phyloP scores from a whole-genome alignment of 163 green algal species.

The Picocystis sp. region DNA sequence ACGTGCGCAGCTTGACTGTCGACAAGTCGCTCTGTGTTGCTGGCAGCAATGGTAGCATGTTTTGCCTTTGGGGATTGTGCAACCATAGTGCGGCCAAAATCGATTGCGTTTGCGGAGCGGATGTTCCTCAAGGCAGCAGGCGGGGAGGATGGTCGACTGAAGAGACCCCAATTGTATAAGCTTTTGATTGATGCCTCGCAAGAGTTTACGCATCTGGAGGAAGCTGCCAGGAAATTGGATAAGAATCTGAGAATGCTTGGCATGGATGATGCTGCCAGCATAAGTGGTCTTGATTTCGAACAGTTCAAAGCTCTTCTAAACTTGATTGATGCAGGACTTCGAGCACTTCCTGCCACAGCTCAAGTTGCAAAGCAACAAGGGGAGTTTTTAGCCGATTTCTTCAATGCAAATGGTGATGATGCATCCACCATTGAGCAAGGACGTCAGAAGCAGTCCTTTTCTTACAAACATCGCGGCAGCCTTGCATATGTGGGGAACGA shows the following conservation, averaged over 20 bases:
- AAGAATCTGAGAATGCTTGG: no score
- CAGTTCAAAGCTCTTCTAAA: no score
- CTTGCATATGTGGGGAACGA: slow-evolving; percentile 65
- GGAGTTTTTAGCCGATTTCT: slow-evolving; percentile 51
- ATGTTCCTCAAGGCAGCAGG: slow-evolving; percentile 18
- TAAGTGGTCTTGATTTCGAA: no score
- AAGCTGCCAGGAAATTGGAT: no score
- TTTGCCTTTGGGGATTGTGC: slow-evolving; percentile 63
- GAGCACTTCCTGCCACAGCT: slow-evolving; percentile 8
- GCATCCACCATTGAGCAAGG: neutral
- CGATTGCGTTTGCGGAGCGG: slow-evolving; percentile 26
- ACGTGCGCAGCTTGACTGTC: slow-evolving; percentile 64
- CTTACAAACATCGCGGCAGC: slow-evolving; percentile 57
- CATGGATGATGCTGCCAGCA: no score
- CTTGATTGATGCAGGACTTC: no score
- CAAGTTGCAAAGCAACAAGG: slow-evolving; percentile 78
- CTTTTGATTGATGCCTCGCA: no score
- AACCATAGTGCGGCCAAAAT: slow-evolving; percentile 39
- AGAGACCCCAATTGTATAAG: neutral
- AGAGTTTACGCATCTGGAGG: no score
- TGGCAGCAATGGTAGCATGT: slow-evolving; percentile 59
- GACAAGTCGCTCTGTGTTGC: slow-evolving; percentile 59
- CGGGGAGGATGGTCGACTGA: neutral
- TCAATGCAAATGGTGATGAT: slow-evolving; percentile 18
- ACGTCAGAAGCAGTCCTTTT: slow-evolving; percentile 5